phyloP scores from a whole-genome alignment of 2,329 filamentous ascomycete genomes.

The Dactylella cylindrospora region DNA sequence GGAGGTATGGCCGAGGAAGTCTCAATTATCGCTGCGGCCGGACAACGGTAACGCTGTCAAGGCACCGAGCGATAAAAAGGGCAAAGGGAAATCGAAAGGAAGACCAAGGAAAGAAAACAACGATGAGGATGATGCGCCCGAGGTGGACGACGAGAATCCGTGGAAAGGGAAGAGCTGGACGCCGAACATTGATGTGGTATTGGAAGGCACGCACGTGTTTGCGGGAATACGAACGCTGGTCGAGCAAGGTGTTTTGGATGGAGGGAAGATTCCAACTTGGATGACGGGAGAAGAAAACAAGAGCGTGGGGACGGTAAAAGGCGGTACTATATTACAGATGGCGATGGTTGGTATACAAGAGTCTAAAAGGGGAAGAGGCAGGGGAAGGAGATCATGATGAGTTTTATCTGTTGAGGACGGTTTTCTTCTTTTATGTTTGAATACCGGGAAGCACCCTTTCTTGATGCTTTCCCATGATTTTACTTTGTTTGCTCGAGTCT shows the following conservation, averaged over 20 bases:
- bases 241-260: conserved; percentile 73
- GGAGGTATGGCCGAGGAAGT: conserved; percentile 58
- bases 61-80: neutral
- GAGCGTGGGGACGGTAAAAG: conserved; percentile 68
- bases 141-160: conserved; percentile 48
- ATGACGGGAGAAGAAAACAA: conserved; percentile 85
- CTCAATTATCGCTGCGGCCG: conserved; percentile 7
- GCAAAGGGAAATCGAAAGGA: conserved; percentile 22
- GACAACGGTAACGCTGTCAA: conserved; percentile 4
- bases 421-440: neutral
- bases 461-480: too few species aligned
- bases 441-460: too few species aligned
- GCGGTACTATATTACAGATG: conserved; percentile 62
- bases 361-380: neutral
- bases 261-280: conserved; percentile 80
- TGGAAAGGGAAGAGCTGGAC: conserved; percentile 54
- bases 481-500: too few species aligned
- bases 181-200: conserved; percentile 66
- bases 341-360: conserved; percentile 18
- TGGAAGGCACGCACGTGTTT: conserved; percentile 77
- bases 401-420: neutral
- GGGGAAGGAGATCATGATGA: conserved; percentile 20
- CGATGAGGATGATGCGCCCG: conserved; percentile 23
- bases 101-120: conserved; percentile 37
- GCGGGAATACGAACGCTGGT: conserved; percentile 76